Evolutionary conservation across 163 green algal species (phyloP).

Genomic region (Scenedesmus sp.): DNA sequence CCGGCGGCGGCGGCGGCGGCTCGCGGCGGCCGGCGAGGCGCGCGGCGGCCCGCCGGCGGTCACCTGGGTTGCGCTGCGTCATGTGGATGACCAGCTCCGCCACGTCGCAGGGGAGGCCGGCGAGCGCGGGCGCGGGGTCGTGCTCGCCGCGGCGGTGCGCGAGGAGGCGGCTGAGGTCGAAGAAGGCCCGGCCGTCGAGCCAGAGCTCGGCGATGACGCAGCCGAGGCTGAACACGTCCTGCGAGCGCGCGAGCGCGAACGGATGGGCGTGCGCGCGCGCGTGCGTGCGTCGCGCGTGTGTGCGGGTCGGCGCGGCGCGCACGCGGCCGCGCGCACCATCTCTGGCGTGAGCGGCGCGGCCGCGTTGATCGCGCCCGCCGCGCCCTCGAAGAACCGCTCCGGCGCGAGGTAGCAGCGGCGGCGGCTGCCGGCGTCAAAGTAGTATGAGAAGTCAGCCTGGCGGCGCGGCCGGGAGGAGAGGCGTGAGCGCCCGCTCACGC

Average conservation of each 20-base stretch:
- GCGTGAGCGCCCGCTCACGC: too few species aligned
- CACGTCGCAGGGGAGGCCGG: conserved; percentile 63
- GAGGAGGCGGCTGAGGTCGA: conserved; percentile 80
- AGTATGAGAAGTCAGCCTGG: conserved; percentile 96
- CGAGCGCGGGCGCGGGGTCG: conserved; percentile 37
- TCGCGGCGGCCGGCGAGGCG: too few species aligned
- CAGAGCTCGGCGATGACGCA: conserved; percentile 97
- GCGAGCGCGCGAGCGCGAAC: too few species aligned
- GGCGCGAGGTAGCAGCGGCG: conserved; percentile 95
- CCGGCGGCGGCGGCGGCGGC: too few species aligned
- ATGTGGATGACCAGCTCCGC: conserved; percentile 91
- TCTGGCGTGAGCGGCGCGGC: conserved; percentile 54
- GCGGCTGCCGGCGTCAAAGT: conserved; percentile 94
- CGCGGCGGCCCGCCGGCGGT: background rate
- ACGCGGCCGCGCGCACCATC: conserved; percentile 50
- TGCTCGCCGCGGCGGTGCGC: conserved; percentile 71
- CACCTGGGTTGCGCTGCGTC: conserved; percentile 83
- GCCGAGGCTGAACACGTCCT: conserved; percentile 95
- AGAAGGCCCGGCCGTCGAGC: conserved; percentile 90
- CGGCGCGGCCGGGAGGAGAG: too few species aligned
- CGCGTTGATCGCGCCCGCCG: conserved; percentile 28
- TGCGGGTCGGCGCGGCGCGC: too few species aligned
- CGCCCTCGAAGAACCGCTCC: conserved; percentile 83
- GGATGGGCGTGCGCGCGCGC: background rate
- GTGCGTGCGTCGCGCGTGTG: too few species aligned